Evolutionary conservation across 805 yeast genomes (phyloP), one percentile per base, ranked within the genome.

Genomic region (Kuraishia capsulata): DNA sequence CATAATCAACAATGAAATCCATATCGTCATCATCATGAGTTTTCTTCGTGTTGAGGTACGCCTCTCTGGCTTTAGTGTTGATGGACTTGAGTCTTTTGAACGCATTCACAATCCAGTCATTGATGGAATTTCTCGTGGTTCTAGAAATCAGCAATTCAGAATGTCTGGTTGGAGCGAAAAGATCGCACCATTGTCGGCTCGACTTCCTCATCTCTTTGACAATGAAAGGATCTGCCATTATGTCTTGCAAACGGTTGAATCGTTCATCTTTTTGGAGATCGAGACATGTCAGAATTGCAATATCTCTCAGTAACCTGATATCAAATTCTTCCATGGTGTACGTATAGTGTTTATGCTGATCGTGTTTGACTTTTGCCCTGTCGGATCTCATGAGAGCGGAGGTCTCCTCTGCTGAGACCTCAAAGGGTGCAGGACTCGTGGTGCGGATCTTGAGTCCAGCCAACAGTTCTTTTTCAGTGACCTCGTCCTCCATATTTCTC

Each of bases 71-170:
- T 42, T 50, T 35, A 49, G 51, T 43, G 39, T 56, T 53, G 3
- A 56, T 58, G 20, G 41, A 50, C 39, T 44, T 49, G 5, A 46
- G 56, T 38, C 44, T 54, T 3, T 40, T 42, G 41, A 71, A 73
- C 2, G 73, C 54, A 17, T 61, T 56, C 3, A 41, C 30, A 2
- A 73, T 43, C 78, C 78, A 73, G 9, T 44, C 39, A 19, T 50
- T 47, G 1, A 72, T 48, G 1, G 46, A 49, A 1, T 23, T 33
- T 14, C 54, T 51, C 16, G 54, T 48, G 1, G 43, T 36, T 1
- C 40, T 30, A 5, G 61, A 44, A 33, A 69, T 57, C 25, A 72
- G 44, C 30, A 69, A 54, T 5, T 66, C 61, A 2, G 47, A 43
- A 20, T 60, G 51, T 1, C 44, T 33, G 3, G 42, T 43, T 2